Conservation (phyloP, 768 basidiomycete genomes). For the Russula griseocarnosa region DNA sequence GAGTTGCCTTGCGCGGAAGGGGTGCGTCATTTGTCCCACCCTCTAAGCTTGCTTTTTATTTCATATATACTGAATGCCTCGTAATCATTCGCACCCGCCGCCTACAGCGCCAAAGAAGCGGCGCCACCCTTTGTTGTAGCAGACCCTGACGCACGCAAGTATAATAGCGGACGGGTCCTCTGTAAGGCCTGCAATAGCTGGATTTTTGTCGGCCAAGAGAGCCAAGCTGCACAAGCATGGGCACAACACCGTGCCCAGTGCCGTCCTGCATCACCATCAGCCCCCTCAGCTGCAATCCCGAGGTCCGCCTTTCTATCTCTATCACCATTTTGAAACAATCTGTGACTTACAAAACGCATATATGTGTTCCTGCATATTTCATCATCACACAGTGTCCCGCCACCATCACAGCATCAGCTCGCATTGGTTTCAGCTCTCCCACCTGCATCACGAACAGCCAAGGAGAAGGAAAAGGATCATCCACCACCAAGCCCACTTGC, state of each 20-base stretch:
- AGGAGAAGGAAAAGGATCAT: conserved; percentile 25
- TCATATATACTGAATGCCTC: conserved; percentile 31
- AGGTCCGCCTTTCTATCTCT: conserved; percentile 3
- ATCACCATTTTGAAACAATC: neutral
- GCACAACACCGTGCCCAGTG: conserved; percentile 56
- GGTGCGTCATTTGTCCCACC: conserved; percentile 41
- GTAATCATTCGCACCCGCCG: neutral
- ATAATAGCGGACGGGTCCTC: conserved; percentile 66
- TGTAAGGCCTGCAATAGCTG: conserved; percentile 67
- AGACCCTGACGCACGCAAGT: conserved; percentile 70
- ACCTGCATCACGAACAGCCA: conserved; percentile 17
- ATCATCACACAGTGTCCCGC: conserved; percentile 32
- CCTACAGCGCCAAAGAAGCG: conserved; percentile 55
- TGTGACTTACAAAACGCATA: neutral
- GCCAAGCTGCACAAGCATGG: conserved; percentile 68
- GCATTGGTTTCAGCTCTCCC: conserved; percentile 33
- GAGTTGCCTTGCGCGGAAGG: conserved; percentile 75
- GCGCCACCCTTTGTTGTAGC: conserved; percentile 48
- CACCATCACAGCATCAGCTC: conserved; percentile 37
- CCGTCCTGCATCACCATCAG: conserved; percentile 36
- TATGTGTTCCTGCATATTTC: neutral
- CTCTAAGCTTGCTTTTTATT: neutral
- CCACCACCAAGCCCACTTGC: conserved; percentile 1
- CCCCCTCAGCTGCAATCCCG: conserved; percentile 20
- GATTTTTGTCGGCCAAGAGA: conserved; percentile 58